A percentile compares a stretch with the other conserved stretches of the same genome.
Evolutionary conservation across 139 green algal species (phyloP).

Genomic region (Coccomyxa sp.): DNA sequence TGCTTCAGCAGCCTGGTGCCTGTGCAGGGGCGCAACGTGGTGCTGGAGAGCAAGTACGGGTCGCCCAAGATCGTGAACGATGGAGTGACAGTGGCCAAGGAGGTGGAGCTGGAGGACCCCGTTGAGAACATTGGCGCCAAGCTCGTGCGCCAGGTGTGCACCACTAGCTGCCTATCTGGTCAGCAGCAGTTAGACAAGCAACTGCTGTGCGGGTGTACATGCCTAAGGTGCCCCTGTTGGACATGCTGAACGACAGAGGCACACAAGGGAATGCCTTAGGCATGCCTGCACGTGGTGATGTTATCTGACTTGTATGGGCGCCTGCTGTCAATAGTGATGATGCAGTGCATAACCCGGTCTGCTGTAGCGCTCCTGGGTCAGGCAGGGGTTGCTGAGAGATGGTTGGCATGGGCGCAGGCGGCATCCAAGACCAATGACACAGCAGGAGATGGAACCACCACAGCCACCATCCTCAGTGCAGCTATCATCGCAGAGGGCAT

Average conservation of each 20-base stretch:
- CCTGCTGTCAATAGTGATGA: too few species aligned
- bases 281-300: too few species aligned
- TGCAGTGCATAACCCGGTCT: too few species aligned
- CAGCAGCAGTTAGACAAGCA: too few species aligned
- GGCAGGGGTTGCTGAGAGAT: background rate
- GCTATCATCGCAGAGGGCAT: conserved; percentile 97
- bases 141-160: conserved; percentile 76
- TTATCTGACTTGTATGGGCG: too few species aligned
- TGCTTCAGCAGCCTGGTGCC: background rate
- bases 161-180: background rate
- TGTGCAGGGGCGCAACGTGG: conserved; percentile 93
- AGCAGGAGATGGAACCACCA: conserved; percentile 98
- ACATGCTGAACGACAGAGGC: too few species aligned
- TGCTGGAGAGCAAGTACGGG: conserved; percentile 99
- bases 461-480: conserved; percentile 93
- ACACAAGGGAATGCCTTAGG: too few species aligned
- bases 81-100: conserved; percentile 91
- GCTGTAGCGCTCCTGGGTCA: too few species aligned
- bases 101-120: conserved; percentile 97
- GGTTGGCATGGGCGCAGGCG: conserved; percentile 55
- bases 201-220: too few species aligned
- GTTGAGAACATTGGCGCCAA: conserved; percentile 99
- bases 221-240: too few species aligned
- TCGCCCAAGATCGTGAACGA: conserved; percentile 99
- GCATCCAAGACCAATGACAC: conserved; percentile 95